Evolutionary conservation across 768 basidiomycete genomes (phyloP).

Genomic region (Mycena albidolilacea): DNA sequence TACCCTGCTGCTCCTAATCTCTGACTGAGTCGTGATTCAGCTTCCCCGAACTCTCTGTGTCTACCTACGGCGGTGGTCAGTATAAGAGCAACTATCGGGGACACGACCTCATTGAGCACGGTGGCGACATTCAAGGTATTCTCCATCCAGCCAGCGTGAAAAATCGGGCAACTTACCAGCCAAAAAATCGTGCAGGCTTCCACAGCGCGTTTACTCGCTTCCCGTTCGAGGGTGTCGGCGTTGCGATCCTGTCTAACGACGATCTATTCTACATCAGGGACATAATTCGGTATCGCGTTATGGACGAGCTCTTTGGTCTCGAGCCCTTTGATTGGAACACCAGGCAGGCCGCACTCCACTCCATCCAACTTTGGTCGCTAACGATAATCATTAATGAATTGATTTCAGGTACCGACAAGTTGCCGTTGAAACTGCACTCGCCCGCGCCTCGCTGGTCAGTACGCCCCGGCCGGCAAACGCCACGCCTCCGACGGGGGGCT

Average conservation of each 20-base stretch:
- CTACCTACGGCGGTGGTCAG: slow-evolving; percentile 50
- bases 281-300: slow-evolving; percentile 33
- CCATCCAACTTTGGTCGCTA: no score
- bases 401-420: slow-evolving; percentile 23
- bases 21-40: not conserved
- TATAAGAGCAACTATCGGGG: slow-evolving; percentile 44
- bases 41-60: slow-evolving; percentile 43
- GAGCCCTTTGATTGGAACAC: slow-evolving; percentile 40
- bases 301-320: slow-evolving; percentile 35
- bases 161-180: not conserved
- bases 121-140: slow-evolving; percentile 40
- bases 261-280: slow-evolving; percentile 23
- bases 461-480: slow-evolving; percentile 28
- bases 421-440: slow-evolving; percentile 22
- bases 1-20: no score
- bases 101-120: slow-evolving; percentile 42
- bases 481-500: slow-evolving; percentile 25
- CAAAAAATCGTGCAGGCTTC: slow-evolving; percentile 12
- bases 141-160: not conserved
- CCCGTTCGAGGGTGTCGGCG: slow-evolving; percentile 30
- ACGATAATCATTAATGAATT: not conserved
- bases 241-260: slow-evolving; percentile 33
- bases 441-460: slow-evolving; percentile 19
- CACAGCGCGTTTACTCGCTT: slow-evolving; percentile 32
- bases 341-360: not conserved